Base-by-base conservation (phyloP, 305 asterid species). In the Ruellia speciosa region DNA sequence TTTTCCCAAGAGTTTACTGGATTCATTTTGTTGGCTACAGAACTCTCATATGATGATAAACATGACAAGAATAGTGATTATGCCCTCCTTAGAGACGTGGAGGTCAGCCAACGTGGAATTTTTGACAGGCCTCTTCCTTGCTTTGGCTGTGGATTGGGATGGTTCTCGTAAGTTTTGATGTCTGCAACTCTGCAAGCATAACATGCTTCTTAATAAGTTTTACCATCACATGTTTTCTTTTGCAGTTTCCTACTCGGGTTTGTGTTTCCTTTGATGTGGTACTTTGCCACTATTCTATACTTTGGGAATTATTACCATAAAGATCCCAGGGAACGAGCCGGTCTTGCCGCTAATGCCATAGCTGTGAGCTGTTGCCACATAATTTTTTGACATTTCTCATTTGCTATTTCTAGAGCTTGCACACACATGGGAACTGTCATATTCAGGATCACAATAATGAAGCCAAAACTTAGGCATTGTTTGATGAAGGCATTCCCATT, bases 291-390 rank as follows among this genome's bases (percentile, higher is more conserved):
- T 10, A 56, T 65, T 8, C 28, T 65, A 17, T 65, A 65, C 47
- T 57, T 65, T 12, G 64, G 64, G 46, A 65, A 65, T 50, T 65
- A 55, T 14, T 65, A 65, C 18, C 63, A 39, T 10, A 65, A 58
- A 49, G 69, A 65, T 35, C 69, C 69, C 7, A 65, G 69, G 37
- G 63, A 65, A 65, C 63, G 69, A 17, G 69, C 69, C n/a, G 69
- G 64, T 10, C 64, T 65, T 16, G 69, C 69, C 48, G 69, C 64
- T 35, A 55, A 62, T 56, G 69, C 69, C 50, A 65, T 65, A 43
- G 69, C 69, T 49, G 69, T 65, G 45, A 65, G 68, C 39, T 20
- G 15, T 19, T 33, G 9, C 31, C 34, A 20, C 54, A 50, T 16
- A 2, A 50, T 50, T 19, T 50, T 14, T 50, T 50, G 54, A 50